Conservation (phyloP, 139 green algal species). For the Closterium sp. region DNA sequence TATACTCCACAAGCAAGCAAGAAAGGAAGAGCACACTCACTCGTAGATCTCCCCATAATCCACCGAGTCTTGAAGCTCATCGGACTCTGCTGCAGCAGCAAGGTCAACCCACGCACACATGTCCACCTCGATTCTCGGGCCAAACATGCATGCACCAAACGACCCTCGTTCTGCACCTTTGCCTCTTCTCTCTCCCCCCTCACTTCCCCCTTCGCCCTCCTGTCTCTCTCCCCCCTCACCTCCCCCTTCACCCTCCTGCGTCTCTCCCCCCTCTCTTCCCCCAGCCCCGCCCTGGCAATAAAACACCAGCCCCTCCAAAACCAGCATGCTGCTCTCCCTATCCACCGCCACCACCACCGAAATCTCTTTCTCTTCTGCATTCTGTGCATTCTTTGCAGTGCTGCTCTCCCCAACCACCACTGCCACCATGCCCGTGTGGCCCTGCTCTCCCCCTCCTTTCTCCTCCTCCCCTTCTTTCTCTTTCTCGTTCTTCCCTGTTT, state of each 20-base stretch:
- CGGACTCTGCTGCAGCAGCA: not conserved
- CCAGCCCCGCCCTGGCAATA: not conserved
- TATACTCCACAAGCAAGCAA: too few relatives aligned
- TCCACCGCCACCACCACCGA: too few relatives aligned
- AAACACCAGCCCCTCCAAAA: not conserved
- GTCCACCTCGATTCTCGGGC: not conserved
- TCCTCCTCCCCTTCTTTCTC: not conserved
- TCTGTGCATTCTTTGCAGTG: too few relatives aligned
- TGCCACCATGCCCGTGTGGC: not conserved
- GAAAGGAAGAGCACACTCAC: not conserved
- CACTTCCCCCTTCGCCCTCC: too few relatives aligned
- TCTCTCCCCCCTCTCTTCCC: not conserved
- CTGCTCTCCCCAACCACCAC: not conserved
- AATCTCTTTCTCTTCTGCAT: too few relatives aligned
- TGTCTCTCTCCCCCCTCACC: not conserved
- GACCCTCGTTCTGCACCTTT: not conserved
- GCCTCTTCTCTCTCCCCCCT: too few relatives aligned
- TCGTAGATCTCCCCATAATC: slow-evolving; percentile 53
- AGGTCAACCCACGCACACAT: not conserved
- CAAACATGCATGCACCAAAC: not conserved
- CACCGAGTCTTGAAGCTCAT: slow-evolving; percentile 45
- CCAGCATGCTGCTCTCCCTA: too few relatives aligned
- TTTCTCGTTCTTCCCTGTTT: not conserved
- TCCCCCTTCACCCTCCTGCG: not conserved
- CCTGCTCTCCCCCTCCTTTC: not conserved